A percentile compares a stretch with the other conserved stretches of the same genome.
Evolutionary conservation across 306 rosid species (phyloP).

Genomic region (Heteromeles arbutifolia): DNA sequence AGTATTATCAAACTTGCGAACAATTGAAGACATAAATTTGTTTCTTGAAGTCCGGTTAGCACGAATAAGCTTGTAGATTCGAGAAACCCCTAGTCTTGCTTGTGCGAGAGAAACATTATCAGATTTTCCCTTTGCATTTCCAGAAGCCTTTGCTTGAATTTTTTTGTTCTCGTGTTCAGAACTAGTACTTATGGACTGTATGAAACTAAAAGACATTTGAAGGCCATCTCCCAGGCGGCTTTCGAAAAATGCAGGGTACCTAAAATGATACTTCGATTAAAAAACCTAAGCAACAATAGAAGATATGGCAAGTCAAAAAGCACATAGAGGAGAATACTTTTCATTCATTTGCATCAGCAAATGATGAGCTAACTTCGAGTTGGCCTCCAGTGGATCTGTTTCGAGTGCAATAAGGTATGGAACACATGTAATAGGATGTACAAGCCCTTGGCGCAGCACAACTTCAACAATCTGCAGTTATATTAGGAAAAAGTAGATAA

Average conservation of each 20-base stretch:
- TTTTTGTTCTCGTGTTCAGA: conserved; percentile 45
- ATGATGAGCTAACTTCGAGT: conserved; percentile 87
- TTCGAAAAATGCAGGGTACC: conserved; percentile 98
- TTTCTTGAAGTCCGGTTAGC: conserved; percentile 83
- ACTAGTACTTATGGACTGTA: conserved; percentile 49
- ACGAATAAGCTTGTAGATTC: conserved; percentile 98
- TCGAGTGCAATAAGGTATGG: conserved; percentile 96
- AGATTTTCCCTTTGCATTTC: conserved; percentile 55
- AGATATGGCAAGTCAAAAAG: conserved; percentile 7
- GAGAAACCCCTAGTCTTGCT: conserved; percentile 91
- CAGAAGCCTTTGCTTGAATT: conserved; percentile 39
- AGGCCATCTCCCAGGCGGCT: conserved; percentile 99
- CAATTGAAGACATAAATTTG: conserved; percentile 90
- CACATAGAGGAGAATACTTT: conserved; percentile 47
- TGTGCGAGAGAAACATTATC: conserved; percentile 65
- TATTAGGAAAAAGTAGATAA: neutral
- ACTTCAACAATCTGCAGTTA: conserved; percentile 82
- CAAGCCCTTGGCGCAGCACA: conserved; percentile 98
- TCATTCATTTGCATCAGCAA: conserved; percentile 94
- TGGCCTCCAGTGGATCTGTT: conserved; percentile 82
- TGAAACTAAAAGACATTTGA: conserved; percentile 84
- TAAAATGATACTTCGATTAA: conserved; percentile 43
- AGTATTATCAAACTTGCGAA: conserved; percentile 81
- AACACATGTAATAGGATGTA: conserved; percentile 98
- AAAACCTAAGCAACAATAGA: conserved; percentile 3